These are phyloP conservation scores for Magnolia officinalis DNA, from an alignment of 164 flowering plant species.

Conservation along the genomic window DNA sequence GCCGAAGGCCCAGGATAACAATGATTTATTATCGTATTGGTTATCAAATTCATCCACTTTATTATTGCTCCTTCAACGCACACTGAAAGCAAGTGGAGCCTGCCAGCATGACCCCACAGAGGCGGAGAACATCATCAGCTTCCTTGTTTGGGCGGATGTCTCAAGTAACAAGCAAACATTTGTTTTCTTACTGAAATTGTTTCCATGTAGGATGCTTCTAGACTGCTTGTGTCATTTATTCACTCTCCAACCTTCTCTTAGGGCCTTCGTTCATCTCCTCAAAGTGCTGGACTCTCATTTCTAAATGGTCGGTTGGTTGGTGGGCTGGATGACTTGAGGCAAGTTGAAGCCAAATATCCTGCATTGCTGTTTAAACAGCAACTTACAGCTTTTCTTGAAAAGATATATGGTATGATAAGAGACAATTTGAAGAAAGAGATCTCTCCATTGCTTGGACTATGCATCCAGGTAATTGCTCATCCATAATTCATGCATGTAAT, in stretches of 20 bases:
- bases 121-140: conserved; percentile 79
- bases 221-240: neutral
- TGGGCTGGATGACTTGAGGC: conserved; percentile 73
- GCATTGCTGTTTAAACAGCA: conserved; percentile 97
- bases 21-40: conserved; percentile 80
- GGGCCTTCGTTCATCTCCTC: conserved; percentile 92
- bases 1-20: conserved; percentile 77
- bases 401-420: conserved; percentile 96
- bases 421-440: conserved; percentile 97
- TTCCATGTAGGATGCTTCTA: conserved; percentile 2
- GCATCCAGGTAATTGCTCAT: conserved; percentile 72
- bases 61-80: conserved; percentile 88
- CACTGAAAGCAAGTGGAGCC: conserved; percentile 93
- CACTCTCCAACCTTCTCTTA: conserved; percentile 14
- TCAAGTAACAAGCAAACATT: conserved; percentile 43
- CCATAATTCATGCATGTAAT: neutral
- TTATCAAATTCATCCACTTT: conserved; percentile 83
- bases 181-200: neutral
- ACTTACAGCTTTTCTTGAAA: conserved; percentile 97
- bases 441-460: conserved; percentile 87
- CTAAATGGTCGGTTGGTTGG: conserved; percentile 72
- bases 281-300: conserved; percentile 78
- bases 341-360: conserved; percentile 98
- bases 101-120: conserved; percentile 89
- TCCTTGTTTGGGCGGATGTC: conserved; percentile 98